Evolutionary conservation across 106 monocot genomes (phyloP), one percentile per base, ranked within the genome.

Genomic region (Posidonia australis): DNA sequence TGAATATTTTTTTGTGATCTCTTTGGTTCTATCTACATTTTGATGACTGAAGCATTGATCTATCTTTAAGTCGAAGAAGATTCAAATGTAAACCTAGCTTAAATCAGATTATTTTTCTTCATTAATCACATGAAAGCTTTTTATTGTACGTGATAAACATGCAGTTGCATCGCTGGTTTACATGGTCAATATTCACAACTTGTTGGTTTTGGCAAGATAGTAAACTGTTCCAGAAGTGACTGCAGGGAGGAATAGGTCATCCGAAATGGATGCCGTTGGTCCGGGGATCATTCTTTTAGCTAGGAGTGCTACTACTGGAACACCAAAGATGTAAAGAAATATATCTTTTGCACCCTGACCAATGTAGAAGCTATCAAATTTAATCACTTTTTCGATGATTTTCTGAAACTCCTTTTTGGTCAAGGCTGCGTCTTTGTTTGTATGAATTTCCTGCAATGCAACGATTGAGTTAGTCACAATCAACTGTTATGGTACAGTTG

Each of bases 221-320:
- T 81, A 16, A 17, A 82, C 83, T 3, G 93, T 75, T 65, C 72
- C 77, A 1, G 86, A 73, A 3, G 93, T 93, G 16, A 67, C 75
- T 1, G 28, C 44, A 0, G 93, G 89, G n/a, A 93, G 63, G 51
- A 93, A 70, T 16, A 93, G 12, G 5, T 93, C 86, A 48, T 93
- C 93, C 1, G 86, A 51, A 3, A 93, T 71, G 16, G 68, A 65
- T 22, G 62, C 60, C 10, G 57, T 58, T 21, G 74, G 67, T 0
- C 88, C 93, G 0, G 88, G 85, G 11, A 88, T 73, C 0, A 77
- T 18, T 64, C 83, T 75, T 59, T 93, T 93, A 1, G 66, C 74
- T 0, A 93, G 1, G 9, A 83, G 23, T 7, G 81, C 73, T 21
- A 77, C 18, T 0, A 82, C 29, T 0, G 93, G 93, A 20, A 60